These are phyloP conservation scores for Trifolium subterraneum DNA, from an alignment of 306 rosid genomes.

Conservation along the genomic window DNA sequence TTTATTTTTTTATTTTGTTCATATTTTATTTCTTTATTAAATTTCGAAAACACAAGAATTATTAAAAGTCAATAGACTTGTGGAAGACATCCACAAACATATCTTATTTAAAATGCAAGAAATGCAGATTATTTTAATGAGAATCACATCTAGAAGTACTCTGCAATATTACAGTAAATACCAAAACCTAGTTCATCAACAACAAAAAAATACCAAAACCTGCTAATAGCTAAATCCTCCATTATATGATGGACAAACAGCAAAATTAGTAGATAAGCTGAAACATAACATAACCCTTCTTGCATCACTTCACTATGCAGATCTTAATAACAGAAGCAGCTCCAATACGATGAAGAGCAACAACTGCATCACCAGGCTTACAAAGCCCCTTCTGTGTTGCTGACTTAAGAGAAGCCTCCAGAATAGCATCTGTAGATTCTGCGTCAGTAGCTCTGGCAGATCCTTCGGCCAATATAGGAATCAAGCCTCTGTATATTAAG, in stretches of 20 bases:
- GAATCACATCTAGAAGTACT: slow-evolving; percentile 16
- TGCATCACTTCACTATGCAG: slow-evolving; percentile 71
- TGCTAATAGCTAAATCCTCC: slow-evolving; percentile 37
- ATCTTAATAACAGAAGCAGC: slow-evolving; percentile 90
- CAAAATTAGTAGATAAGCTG: slow-evolving; percentile 24
- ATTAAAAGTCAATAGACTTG: neutral
- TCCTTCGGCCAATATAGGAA: slow-evolving; percentile 92
- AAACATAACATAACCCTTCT: slow-evolving; percentile 31
- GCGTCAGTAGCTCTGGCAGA: slow-evolving; percentile 98
- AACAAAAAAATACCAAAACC: neutral
- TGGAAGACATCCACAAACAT: neutral
- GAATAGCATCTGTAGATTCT: slow-evolving; percentile 91
- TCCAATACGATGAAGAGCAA: slow-evolving; percentile 92
- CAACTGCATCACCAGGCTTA: slow-evolving; percentile 83
- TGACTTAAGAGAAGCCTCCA: slow-evolving; percentile 91
- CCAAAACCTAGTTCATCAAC: neutral
- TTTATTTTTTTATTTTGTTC: no score
- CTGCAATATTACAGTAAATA: neutral
- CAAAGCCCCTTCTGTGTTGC: slow-evolving; percentile 75
- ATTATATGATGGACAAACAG: slow-evolving; percentile 43
- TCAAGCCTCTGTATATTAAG: slow-evolving; percentile 88
- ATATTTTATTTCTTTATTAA: no score
- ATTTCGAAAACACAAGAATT: neutral
- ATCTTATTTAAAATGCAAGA: neutral
- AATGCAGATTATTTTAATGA: slow-evolving; percentile 32